These are phyloP conservation scores for Fennellomyces sp. DNA, from an alignment of 371 early-diverging fungal genomes.

Conservation along the genomic window DNA sequence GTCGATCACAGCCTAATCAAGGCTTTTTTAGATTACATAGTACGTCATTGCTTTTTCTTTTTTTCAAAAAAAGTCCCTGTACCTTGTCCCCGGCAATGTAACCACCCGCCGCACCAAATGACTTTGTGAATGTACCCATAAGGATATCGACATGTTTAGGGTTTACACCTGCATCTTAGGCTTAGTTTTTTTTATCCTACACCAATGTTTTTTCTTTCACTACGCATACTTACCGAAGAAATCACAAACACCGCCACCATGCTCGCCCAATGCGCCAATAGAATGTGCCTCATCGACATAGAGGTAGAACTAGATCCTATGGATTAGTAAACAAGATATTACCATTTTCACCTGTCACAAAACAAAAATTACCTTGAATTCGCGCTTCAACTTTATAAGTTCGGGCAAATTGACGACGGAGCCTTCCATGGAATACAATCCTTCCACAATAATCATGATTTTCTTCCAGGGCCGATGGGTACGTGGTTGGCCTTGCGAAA, in stretches of 20 bases:
- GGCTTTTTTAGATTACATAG: too few species aligned
- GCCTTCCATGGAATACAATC: slow-evolving; percentile 99
- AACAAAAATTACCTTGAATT: slow-evolving; percentile 80
- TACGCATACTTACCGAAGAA: slow-evolving; percentile 66
- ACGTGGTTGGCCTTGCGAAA: slow-evolving; percentile 98
- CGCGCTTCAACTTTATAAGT: slow-evolving; percentile 91
- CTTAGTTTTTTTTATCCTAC: too few species aligned
- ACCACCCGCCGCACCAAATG: slow-evolving; percentile 98
- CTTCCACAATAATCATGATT: slow-evolving; percentile 99
- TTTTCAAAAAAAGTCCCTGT: not conserved
- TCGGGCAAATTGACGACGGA: slow-evolving; percentile 90
- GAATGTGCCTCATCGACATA: slow-evolving; percentile 99
- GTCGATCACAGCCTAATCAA: slow-evolving; percentile 77
- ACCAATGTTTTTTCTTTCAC: too few species aligned
- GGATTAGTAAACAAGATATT: not conserved
- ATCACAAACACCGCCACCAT: slow-evolving; percentile 96
- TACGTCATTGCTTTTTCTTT: not conserved
- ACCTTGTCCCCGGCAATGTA: slow-evolving; percentile 85
- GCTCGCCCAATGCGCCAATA: slow-evolving; percentile 92
- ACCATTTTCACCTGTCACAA: too few species aligned
- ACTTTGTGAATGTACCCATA: slow-evolving; percentile 99
- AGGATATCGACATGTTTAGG: slow-evolving; percentile 94
- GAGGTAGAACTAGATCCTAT: slow-evolving; percentile 87
- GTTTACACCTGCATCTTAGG: slow-evolving; percentile 73
- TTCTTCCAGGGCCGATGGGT: slow-evolving; percentile 99